Base-by-base conservation (phyloP, 2,329 filamentous ascomycete genomes). In the Ramularia collo-cygni region DNA sequence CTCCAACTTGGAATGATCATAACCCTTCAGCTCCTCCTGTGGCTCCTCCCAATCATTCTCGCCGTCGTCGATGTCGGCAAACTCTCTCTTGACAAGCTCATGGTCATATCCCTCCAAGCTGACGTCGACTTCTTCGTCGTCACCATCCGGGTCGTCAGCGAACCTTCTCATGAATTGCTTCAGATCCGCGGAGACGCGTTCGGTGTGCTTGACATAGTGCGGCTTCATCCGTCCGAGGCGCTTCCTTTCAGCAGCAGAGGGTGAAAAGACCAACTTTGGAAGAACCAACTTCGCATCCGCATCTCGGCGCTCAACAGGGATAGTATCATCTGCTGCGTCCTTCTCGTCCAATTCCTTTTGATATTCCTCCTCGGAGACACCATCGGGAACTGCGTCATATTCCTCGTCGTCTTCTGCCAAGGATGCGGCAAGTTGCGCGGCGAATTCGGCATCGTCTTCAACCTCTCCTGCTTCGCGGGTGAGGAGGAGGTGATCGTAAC, bases 401-500 rank as follows among this genome's bases (percentile, higher is more conserved):
- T 37, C 33, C 8, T 34, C 15, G n/a, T 19, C 33, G 9, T 33
- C 14, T 28, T 18, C 13, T 19, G 9, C 14, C 10, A 24, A 10
- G 21, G 21, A 6, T 10, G 6, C 6, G 6, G 21, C 21, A 24
- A 6, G 21, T 24, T 24, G 21, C 6, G 21, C 10, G 21, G 21
- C 21, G 17, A 24, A 13, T 1, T 24, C 8, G 17, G 4, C 16
- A 24, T 24, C 21, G 21, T 6, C 10, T 19, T 19, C 31, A 13
- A 16, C 31, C 12, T 13, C 8, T 16, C 14, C 19, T 10, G 37
- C 8, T 18, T 33, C 28, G 15, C 41, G 26, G 14, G 32, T 32
- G 28, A 44, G 28, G n/a, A 39, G 19, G 21, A 39, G 31, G 14
- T 44, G 41, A 26, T 44, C 41, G 27, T 44, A 44, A 6, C 41